Percentiles rank a stretch among this genome's conserved stretches.
These are phyloP conservation scores for Xylaria cubensis DNA, from an alignment of 495 filamentous ascomycete genomes.

Conservation along the genomic window DNA sequence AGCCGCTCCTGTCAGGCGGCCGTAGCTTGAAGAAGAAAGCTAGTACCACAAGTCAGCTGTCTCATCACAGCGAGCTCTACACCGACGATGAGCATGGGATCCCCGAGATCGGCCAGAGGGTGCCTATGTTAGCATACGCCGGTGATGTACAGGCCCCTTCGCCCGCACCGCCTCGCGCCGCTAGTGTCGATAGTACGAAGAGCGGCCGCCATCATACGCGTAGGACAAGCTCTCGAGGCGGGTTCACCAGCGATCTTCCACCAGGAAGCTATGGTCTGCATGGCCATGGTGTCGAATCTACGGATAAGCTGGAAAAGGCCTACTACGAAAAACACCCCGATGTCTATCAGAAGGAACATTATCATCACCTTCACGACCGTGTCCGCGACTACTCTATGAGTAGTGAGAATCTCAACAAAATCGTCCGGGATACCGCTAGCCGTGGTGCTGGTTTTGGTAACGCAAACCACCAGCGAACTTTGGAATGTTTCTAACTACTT, in stretches of 20 bases:
- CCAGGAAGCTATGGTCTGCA: constrained; percentile 87
- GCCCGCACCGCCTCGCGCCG: constrained; percentile 68
- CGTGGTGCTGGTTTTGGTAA: constrained; percentile 71
- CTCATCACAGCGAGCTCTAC: constrained; percentile 50
- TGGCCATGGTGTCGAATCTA: constrained; percentile 73
- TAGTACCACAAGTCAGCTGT: constrained; percentile 63
- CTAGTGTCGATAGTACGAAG: constrained; percentile 61
- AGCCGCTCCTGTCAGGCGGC: constrained; percentile 41
- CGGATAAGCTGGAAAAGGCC: constrained; percentile 80
- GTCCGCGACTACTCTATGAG: constrained; percentile 86
- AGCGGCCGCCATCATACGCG: constrained; percentile 71
- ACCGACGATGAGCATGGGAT: constrained; percentile 81
- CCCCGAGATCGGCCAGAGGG: constrained; percentile 85
- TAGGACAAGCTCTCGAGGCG: constrained; percentile 51
- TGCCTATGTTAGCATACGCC: constrained; percentile 92
- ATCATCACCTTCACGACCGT: constrained; percentile 60
- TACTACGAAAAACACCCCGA: constrained; percentile 94
- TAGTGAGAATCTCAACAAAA: constrained; percentile 88
- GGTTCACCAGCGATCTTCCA: constrained; percentile 53
- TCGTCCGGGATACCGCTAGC: constrained; percentile 75
- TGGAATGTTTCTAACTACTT: constrained; percentile 45
- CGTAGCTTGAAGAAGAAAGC: constrained; percentile 66
- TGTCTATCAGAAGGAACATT: constrained; percentile 70
- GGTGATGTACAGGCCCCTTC: constrained; percentile 98
- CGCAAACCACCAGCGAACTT: constrained; percentile 45